A percentile compares a stretch with the other conserved stretches of the same genome.
Evolutionary conservation across 164 flowering plant genomes (phyloP).

Genomic region (Dillenia suffruticosa): DNA sequence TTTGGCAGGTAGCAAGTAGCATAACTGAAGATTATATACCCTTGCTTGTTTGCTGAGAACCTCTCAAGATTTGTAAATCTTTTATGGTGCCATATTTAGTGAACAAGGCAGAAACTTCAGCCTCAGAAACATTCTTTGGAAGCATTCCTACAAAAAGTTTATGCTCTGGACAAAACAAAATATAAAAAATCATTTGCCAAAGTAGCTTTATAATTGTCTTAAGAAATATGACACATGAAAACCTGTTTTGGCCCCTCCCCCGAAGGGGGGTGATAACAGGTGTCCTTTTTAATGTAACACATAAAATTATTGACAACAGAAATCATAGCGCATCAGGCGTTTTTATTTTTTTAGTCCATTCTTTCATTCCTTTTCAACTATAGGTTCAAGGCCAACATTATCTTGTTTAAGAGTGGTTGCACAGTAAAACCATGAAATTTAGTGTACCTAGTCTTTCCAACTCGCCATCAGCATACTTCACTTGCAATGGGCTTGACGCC

Average conservation of each 20-base stretch:
- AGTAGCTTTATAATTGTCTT: too few species aligned
- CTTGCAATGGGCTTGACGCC: conserved; percentile 99
- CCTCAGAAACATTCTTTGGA: conserved; percentile 89
- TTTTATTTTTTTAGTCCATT: too few species aligned
- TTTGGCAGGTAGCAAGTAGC: too few species aligned
- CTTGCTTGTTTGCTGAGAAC: conserved; percentile 95
- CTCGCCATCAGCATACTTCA: conserved; percentile 99
- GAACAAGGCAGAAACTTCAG: conserved; percentile 73
- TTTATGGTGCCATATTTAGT: conserved; percentile 79
- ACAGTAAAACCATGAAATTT: too few species aligned
- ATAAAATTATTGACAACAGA: too few species aligned
- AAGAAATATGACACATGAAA: conserved; percentile 2
- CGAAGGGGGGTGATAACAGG: too few species aligned
- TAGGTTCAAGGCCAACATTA: too few species aligned
- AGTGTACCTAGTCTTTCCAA: conserved; percentile 89
- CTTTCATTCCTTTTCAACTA: too few species aligned
- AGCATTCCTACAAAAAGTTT: conserved; percentile 99
- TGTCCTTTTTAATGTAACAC: too few species aligned
- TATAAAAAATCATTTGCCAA: background rate
- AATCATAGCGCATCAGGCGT: too few species aligned
- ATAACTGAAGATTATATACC: conserved; percentile 31
- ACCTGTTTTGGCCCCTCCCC: too few species aligned
- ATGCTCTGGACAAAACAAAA: conserved; percentile 52
- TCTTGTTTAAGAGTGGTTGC: too few species aligned
- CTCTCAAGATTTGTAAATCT: conserved; percentile 88